phyloP scores from a whole-genome alignment of 2,329 filamentous ascomycete genomes.

The Diatrype stigma region DNA sequence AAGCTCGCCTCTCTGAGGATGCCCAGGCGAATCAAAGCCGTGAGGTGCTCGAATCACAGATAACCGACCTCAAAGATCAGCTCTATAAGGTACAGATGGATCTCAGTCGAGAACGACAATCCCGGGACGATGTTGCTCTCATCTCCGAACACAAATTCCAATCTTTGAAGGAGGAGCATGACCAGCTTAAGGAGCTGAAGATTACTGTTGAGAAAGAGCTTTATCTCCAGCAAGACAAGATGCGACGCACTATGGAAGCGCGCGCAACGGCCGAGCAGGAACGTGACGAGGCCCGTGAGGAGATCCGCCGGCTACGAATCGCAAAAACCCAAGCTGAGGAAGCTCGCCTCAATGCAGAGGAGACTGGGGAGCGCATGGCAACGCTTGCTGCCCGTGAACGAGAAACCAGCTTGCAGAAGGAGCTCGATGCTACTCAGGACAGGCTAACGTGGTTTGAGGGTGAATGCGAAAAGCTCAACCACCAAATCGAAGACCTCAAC shows the following conservation, averaged over 20 bases:
- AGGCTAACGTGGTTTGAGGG: constrained; percentile 74
- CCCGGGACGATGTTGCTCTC: constrained; percentile 86
- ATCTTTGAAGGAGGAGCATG: constrained; percentile 77
- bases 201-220: constrained; percentile 98
- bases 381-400: constrained; percentile 74
- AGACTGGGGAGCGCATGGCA: constrained; percentile 74
- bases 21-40: constrained; percentile 77
- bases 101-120: constrained; percentile 86
- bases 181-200: constrained; percentile 86
- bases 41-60: constrained; percentile 79
- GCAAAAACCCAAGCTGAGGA: constrained; percentile 84
- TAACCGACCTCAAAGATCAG: constrained; percentile 80
- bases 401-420: constrained; percentile 70
- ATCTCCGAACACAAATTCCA: constrained; percentile 85
- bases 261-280: constrained; percentile 77
- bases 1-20: constrained; percentile 86
- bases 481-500: constrained; percentile 79
- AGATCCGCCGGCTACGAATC: constrained; percentile 76
- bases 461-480: constrained; percentile 71
- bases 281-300: constrained; percentile 81
- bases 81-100: constrained; percentile 83
- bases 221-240: constrained; percentile 88
- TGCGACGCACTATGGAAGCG: constrained; percentile 80
- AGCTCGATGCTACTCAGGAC: constrained; percentile 74
- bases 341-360: constrained; percentile 76